These are phyloP conservation scores for Holtermannia corniformis DNA, from an alignment of 768 basidiomycete genomes.

Conservation along the genomic window DNA sequence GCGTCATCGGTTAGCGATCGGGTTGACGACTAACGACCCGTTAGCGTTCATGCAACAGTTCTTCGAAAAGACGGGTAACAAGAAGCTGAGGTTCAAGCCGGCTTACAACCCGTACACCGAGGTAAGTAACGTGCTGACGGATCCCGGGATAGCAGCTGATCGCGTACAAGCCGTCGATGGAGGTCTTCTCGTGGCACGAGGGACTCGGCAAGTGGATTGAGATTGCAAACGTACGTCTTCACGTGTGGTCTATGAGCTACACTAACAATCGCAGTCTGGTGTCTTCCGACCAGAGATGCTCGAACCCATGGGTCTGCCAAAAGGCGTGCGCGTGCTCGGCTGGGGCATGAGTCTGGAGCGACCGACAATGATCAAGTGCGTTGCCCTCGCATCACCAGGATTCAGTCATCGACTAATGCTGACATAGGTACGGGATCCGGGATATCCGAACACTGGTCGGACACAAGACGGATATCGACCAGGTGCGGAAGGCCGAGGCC, in stretches of 20 bases:
- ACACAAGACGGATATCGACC: slow-evolving; percentile 88
- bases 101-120: slow-evolving; percentile 98
- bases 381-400: neutral
- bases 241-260: neutral
- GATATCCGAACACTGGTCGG: slow-evolving; percentile 95
- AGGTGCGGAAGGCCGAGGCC: slow-evolving; percentile 77
- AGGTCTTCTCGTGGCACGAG: slow-evolving; percentile 98
- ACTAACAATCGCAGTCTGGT: slow-evolving; percentile 52
- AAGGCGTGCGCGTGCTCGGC: slow-evolving; percentile 90
- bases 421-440: slow-evolving; percentile 77
- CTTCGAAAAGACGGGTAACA: slow-evolving; percentile 95
- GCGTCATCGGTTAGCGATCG: slow-evolving; percentile 17
- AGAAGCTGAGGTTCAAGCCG: slow-evolving; percentile 90
- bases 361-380: slow-evolving; percentile 96
- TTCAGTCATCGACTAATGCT: neutral
- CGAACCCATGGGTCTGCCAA: slow-evolving; percentile 96
- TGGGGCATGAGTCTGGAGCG: slow-evolving; percentile 93
- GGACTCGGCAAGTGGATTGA: slow-evolving; percentile 91
- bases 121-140: slow-evolving; percentile 45
- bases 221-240: slow-evolving; percentile 61
- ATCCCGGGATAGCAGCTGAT: slow-evolving; percentile 2
- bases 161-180: slow-evolving; percentile 47
- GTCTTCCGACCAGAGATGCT: slow-evolving; percentile 99
- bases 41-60: slow-evolving; percentile 99
- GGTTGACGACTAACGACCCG: neutral